A percentile compares a stretch with the other conserved stretches of the same genome.
phyloP scores from a whole-genome alignment of 2,329 filamentous ascomycete species.

The Madurella mycetomatis region DNA sequence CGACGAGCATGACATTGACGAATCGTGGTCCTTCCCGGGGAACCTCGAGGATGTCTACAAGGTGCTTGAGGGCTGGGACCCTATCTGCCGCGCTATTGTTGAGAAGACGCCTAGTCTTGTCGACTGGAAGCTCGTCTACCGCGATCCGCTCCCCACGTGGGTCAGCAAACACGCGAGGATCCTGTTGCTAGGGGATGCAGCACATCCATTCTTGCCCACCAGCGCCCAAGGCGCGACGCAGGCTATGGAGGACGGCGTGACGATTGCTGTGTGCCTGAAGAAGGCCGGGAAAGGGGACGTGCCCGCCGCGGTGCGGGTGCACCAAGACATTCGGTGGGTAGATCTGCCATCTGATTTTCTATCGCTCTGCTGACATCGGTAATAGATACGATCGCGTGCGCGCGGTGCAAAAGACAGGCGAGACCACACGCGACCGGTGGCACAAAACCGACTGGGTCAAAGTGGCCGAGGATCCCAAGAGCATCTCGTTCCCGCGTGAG shows the following conservation, averaged over 20 bases:
- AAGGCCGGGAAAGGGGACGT: constrained; percentile 35
- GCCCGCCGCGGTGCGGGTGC: constrained; percentile 38
- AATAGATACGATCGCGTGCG: constrained; percentile 43
- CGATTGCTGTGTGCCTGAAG: constrained; percentile 42
- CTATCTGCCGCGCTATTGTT: constrained; percentile 44
- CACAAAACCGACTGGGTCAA: constrained; percentile 51
- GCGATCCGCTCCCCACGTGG: constrained; percentile 48
- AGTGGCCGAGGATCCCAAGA: constrained; percentile 43
- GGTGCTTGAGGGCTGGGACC: constrained; percentile 49
- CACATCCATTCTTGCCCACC: constrained; percentile 48
- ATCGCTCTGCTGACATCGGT: background rate
- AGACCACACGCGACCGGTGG: constrained; percentile 49
- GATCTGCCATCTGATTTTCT: background rate
- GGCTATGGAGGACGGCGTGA: constrained; percentile 48
- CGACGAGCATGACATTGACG: constrained; percentile 50
- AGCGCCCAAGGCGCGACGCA: constrained; percentile 47
- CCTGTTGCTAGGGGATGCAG: constrained; percentile 45
- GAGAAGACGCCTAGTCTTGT: constrained; percentile 42
- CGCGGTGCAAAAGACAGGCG: constrained; percentile 47
- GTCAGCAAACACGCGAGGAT: constrained; percentile 41
- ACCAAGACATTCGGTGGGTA: constrained; percentile 40
- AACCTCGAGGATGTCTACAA: constrained; percentile 49
- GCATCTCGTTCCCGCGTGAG: constrained; percentile 45
- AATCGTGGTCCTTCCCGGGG: constrained; percentile 52
- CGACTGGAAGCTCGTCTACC: constrained; percentile 49